Conservation (phyloP, 176 grass and related monocot species). For the Thinopyrum elongatum region DNA sequence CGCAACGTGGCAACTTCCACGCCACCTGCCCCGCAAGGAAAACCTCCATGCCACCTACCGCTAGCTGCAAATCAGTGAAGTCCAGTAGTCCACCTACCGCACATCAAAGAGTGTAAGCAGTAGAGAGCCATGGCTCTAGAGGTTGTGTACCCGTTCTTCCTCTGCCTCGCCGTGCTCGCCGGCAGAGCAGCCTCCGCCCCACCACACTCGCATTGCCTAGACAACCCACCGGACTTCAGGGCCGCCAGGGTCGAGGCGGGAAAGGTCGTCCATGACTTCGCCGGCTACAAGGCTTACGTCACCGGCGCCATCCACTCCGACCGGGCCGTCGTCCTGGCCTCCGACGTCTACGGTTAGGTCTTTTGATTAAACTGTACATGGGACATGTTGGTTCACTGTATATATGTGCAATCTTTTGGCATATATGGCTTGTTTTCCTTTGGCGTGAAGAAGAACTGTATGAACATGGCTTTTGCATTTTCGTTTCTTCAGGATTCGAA, state of each 20-base stretch:
- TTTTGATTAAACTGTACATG: not conserved
- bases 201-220: slow-evolving; percentile 14
- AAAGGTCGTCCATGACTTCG: not conserved
- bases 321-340: slow-evolving; percentile 20
- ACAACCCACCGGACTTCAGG: slow-evolving; percentile 16
- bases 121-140: not conserved
- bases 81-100: not conserved
- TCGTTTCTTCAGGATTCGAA: slow-evolving; percentile 25
- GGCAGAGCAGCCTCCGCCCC: not conserved
- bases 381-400: no score
- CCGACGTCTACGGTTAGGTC: slow-evolving; percentile 18
- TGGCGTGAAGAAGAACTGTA: no score
- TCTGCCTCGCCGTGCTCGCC: not conserved
- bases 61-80: not conserved
- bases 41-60: not conserved
- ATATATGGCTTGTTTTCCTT: no score
- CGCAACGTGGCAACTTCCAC: not conserved
- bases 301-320: not conserved
- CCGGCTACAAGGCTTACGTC: slow-evolving; percentile 20
- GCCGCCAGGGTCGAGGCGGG: not conserved
- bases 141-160: not conserved
- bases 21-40: not conserved
- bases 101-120: not conserved
- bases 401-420: no score
- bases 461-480: not conserved